Evolutionary conservation across 2,329 filamentous ascomycete genomes (phyloP), one percentile per base, ranked within the genome.

Genomic region (Helotiales sp.): DNA sequence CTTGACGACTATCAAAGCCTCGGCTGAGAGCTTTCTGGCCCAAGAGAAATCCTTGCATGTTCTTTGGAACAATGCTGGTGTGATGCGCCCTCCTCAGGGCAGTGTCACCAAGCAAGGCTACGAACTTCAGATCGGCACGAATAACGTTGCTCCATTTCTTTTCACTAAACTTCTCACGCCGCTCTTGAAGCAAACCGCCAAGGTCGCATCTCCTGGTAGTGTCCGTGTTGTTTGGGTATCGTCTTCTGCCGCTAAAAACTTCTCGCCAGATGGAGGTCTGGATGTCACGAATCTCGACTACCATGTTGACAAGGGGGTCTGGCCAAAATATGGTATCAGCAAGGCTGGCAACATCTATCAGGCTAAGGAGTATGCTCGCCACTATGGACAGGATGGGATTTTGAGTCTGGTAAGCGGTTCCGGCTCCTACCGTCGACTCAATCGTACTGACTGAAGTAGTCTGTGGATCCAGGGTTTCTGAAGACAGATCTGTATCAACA

Each of bases 51-150:
- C 72, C n/a, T 76, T 82, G 0, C 73, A 83, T 68, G 77, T 80
- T 4, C 75, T 83, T 0, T 79, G 75, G 68, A 77, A 79, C 64
- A 79, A 79, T 63, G 79, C 79, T 28, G 78, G 76, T 22, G 76
- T 81, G 11, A 80, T 80, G 78, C 69, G 67, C 8, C 77, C 78
- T 0, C 65, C 66, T 22, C 30, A 71, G 43, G 64, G 66, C 8
- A 55, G 43, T 15, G 58, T 70, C 22, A 70, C 70, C 6, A 65
- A 58, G 57, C 61, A 78, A 71, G 76, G 77, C 34, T 74, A 78
- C 64, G 78, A 81, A 58, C 66, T 78, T 2, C 75, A 78, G 30
- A 69, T 79, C 6, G 78, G 77, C 40, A 76, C 73, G 1, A 80
- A 80, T 54, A 72, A 72, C 26, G 47, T 80, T 1, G 78, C 72